Evolutionary conservation across 1,139 yeast genomes (phyloP), one percentile per base, ranked within the genome.

Genomic region (Pichia sp.): DNA sequence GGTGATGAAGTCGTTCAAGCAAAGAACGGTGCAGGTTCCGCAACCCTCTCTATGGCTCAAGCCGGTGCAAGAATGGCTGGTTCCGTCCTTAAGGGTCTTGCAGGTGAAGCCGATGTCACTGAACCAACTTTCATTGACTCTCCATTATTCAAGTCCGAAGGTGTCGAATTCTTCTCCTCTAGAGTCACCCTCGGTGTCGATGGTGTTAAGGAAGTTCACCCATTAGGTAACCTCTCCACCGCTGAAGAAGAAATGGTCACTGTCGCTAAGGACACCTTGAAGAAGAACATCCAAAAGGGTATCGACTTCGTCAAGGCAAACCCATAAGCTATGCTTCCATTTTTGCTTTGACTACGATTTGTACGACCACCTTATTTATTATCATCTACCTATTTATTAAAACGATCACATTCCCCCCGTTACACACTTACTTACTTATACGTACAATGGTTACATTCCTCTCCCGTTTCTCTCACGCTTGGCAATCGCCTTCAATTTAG

Each of bases 1-100:
- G 97, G 97, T 72, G 97, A 88, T 61, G 97, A 88, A 70, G 97
- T 91, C 52, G 97, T 91, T 60, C 79, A 88, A 72, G 97, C 97
- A 56, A 91, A 91, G 77, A 79, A 84, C 58, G 98, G 98, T 67
- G 96, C 96, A 53, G 98, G 98, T 60, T 87, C 96, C 41, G 98
- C 97, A 56, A 91, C 98, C 49, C 74, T 91, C 60, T 88, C 97
- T 42, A 91, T 91, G 98, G 97, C 97, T 48, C 88, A 82, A 62
- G 98, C 97, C 40, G 97, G 96, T 67, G 93, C 93, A 59, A 78
- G 82, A 64, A 85, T 87, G 59, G 94, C 96, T 45, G 83, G 81
- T 62, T 74, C 94, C 34, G 88, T 91, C 46, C 74, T 91, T 60
- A 71, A 76, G 63, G 85, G 88, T 55, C 64, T 81, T 49, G 69